Evolutionary conservation across 192 early-diverging fungal species (phyloP).

Genomic region (Phlyctochytrium bullatum): DNA sequence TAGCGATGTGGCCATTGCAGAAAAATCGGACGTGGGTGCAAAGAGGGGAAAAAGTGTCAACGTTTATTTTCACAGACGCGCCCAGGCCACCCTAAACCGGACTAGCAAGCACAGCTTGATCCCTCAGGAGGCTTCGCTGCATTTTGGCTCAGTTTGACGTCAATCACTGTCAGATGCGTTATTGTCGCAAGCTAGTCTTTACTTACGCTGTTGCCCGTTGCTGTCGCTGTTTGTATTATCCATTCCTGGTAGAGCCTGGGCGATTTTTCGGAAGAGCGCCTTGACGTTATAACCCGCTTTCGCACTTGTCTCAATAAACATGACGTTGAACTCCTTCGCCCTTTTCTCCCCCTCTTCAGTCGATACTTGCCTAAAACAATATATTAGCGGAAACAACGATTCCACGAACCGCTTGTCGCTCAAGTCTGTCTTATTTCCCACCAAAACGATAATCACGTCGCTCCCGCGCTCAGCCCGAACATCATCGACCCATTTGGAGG

Average conservation of each 20-base stretch:
- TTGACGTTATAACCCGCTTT: slow-evolving; percentile 99
- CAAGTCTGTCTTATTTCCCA: slow-evolving; percentile 99
- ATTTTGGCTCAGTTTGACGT: slow-evolving; percentile 42
- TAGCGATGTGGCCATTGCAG: too few species aligned
- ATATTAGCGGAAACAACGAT: too few species aligned
- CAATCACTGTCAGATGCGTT: slow-evolving; percentile 36
- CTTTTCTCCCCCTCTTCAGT: slow-evolving; percentile 98
- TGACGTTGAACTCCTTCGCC: slow-evolving; percentile 91
- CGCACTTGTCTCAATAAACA: slow-evolving; percentile 99
- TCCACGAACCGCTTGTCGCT: slow-evolving; percentile 77
- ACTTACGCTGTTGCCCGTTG: slow-evolving; percentile 24
- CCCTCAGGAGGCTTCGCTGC: slow-evolving; percentile 31
- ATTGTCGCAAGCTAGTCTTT: not conserved
- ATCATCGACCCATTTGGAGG: slow-evolving; percentile 98
- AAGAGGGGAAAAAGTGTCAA: too few species aligned
- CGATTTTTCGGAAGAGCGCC: slow-evolving; percentile 95
- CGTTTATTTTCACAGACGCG: too few species aligned
- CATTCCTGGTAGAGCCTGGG: slow-evolving; percentile 85
- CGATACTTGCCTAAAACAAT: slow-evolving; percentile 87
- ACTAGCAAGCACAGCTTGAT: slow-evolving; percentile 47
- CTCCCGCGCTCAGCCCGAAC: slow-evolving; percentile 96
- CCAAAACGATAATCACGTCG: slow-evolving; percentile 97
- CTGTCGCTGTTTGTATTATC: slow-evolving; percentile 40
- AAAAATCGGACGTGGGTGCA: too few species aligned
- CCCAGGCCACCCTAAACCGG: too few species aligned